Conservation (phyloP, 2,329 filamentous ascomycete species). For the Colletotrichum lindemuthianum region DNA sequence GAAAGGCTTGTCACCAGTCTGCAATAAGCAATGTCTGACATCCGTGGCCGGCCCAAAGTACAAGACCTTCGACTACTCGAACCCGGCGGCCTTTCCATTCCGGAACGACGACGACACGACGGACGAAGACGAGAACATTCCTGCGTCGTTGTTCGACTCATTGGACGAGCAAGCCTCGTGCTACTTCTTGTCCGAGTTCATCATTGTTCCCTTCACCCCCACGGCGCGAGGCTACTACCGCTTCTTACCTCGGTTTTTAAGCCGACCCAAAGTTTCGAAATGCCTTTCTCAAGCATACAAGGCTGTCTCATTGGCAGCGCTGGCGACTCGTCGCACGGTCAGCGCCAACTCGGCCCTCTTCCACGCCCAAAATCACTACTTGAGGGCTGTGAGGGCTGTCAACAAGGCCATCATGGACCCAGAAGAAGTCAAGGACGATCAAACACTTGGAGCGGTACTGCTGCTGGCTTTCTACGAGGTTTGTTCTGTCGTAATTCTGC, state of each 20-base stretch:
- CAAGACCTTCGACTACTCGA: conserved; percentile 32
- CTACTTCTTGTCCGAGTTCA: conserved; percentile 36
- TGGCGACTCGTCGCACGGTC: conserved; percentile 26
- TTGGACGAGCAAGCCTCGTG: conserved; percentile 35
- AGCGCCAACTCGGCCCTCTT: conserved; percentile 16
- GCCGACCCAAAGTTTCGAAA: conserved; percentile 32
- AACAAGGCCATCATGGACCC: conserved; percentile 36
- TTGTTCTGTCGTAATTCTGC: background rate
- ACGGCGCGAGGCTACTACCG: conserved; percentile 34
- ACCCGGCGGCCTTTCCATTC: conserved; percentile 23
- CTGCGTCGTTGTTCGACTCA: conserved; percentile 27
- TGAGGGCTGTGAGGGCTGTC: conserved; percentile 34
- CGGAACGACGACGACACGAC: conserved; percentile 14
- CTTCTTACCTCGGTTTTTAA: conserved; percentile 33
- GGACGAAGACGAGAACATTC: conserved; percentile 31
- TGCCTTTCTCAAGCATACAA: conserved; percentile 35
- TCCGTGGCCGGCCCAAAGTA: conserved; percentile 28
- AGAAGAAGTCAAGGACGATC: conserved; percentile 29
- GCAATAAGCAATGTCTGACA: conserved; percentile 32
- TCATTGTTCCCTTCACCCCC: conserved; percentile 28
- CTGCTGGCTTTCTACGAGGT: conserved; percentile 37
- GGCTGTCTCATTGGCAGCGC: conserved; percentile 33
- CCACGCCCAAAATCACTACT: conserved; percentile 36
- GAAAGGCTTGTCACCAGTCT: conserved; percentile 18
- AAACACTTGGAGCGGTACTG: conserved; percentile 34